Conservation (phyloP, 23 red algal species). For the Gracilaria domingensis region DNA sequence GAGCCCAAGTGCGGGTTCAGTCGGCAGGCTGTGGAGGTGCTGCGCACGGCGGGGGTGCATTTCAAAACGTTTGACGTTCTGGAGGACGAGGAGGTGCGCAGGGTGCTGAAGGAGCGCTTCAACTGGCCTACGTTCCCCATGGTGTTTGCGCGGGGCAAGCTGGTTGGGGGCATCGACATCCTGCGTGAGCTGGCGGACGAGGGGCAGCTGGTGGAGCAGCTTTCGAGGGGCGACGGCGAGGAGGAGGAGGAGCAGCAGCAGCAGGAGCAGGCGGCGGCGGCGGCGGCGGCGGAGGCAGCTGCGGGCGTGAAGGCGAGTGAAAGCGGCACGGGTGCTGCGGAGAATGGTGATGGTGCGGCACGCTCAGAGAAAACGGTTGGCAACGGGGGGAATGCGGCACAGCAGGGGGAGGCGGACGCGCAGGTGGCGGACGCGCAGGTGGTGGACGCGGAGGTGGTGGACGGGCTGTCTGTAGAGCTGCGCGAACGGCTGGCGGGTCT, state of each 20-base stretch:
- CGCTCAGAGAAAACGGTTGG: background rate
- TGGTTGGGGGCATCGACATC: slow-evolving; percentile 84
- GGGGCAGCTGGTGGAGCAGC: slow-evolving; percentile 47
- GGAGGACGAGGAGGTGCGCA: slow-evolving; percentile 61
- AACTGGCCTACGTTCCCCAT: slow-evolving; percentile 86
- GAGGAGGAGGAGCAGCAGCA: background rate
- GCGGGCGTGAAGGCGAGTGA: background rate
- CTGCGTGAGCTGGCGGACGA: slow-evolving; percentile 55
- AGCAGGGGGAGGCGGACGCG: too few relatives aligned
- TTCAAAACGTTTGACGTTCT: slow-evolving; percentile 72
- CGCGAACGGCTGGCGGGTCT: slow-evolving; percentile 57
- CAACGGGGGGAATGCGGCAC: too few relatives aligned
- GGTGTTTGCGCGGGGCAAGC: slow-evolving; percentile 65
- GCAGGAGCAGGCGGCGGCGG: background rate
- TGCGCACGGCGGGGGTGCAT: slow-evolving; percentile 65
- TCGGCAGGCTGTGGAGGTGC: slow-evolving; percentile 59
- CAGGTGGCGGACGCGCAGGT: slow-evolving; percentile 21
- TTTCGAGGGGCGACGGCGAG: slow-evolving; percentile 19
- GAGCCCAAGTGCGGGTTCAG: slow-evolving; percentile 72
- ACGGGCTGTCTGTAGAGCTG: background rate
- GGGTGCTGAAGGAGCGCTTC: slow-evolving; percentile 63
- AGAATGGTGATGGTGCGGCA: background rate
- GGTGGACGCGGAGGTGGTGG: background rate
- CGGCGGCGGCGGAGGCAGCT: background rate
- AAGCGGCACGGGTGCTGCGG: background rate